Base-by-base conservation (phyloP, 257 asterid species). In the Primulina eburnea region DNA sequence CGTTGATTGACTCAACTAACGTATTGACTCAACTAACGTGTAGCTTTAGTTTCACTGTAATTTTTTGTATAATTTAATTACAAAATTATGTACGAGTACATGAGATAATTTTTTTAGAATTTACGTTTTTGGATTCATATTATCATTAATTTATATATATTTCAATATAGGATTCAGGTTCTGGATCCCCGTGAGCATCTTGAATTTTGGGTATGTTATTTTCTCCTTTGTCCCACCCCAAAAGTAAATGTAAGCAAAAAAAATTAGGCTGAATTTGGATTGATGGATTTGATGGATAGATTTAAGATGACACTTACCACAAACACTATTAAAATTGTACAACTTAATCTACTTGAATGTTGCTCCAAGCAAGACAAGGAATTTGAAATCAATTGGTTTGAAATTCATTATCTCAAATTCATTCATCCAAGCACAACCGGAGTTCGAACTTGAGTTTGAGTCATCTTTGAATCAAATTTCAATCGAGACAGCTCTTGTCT, bases 121-220 rank as follows among this genome's bases (percentile, higher is more conserved):
- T 43, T 67, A 24, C 57, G 5, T 7, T 69, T 69, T 65, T 50
- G 53, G 56, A 55, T 64, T 55, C 67, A 64, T 56, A 17, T 16
- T 29, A 34, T 70, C 26, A 6, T 65, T 38, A 18, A 37, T 38
- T 40, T 35, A 63, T 20, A 10, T 65, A 59, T 62, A 56, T 64
- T 67, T 18, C 67, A 60, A 34, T 81, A 61, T 96, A 93, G 99
- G 99, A 20, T 89, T 90, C 81, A 83, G 88, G 76, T 93, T 93
- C 91, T 93, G 99, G 97, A 81, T 93, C 72, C 97, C 97, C 61
- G 97, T 93, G 78, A 87, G 96, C 81, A 70, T 93, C 73, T 70
- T 93, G 85, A 93, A 93, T 68, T 93, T 93, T 75, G 82, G 99
- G 99, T 90, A 86, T 55, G 94, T 75, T 61, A 65, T 20, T 73